Percentiles rank a stretch among this genome's conserved stretches.
Evolutionary conservation across 495 filamentous ascomycete species (phyloP).

Genomic region (Xylaria curta): DNA sequence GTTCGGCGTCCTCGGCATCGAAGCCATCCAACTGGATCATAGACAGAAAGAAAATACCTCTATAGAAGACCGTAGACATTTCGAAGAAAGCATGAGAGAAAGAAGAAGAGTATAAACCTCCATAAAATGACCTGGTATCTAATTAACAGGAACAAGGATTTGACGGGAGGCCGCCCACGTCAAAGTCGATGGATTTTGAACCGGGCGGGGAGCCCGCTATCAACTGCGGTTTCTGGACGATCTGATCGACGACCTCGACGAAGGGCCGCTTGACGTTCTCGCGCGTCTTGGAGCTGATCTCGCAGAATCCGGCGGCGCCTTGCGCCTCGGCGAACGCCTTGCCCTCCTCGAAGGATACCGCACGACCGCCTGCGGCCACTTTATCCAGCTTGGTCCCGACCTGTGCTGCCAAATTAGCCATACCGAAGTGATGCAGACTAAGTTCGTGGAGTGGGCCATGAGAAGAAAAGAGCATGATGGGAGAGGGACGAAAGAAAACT

Average conservation of each 20-base stretch:
- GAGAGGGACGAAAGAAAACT: neutral
- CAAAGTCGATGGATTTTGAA: constrained; percentile 14
- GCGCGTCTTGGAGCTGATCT: constrained; percentile 61
- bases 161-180: constrained; percentile 12
- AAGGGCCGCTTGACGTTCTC: constrained; percentile 61
- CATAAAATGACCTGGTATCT: neutral
- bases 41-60: constrained; percentile 10
- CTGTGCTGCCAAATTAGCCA: constrained; percentile 30
- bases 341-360: constrained; percentile 60
- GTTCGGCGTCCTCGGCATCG: constrained; percentile 26
- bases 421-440: constrained; percentile 16
- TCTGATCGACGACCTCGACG: constrained; percentile 59
- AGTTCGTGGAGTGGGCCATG: neutral
- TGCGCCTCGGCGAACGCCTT: constrained; percentile 55
- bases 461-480: neutral
- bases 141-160: constrained; percentile 36
- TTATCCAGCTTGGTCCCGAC: constrained; percentile 65
- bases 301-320: constrained; percentile 56
- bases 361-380: constrained; percentile 44
- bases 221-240: constrained; percentile 54
- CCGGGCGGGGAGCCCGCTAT: constrained; percentile 35
- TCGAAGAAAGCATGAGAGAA: neutral
- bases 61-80: constrained; percentile 1
- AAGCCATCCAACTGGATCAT: constrained; percentile 17
- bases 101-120: neutral